phyloP scores from a whole-genome alignment of 2,329 filamentous ascomycete species.

The Acephala macrosclerotiorum region DNA sequence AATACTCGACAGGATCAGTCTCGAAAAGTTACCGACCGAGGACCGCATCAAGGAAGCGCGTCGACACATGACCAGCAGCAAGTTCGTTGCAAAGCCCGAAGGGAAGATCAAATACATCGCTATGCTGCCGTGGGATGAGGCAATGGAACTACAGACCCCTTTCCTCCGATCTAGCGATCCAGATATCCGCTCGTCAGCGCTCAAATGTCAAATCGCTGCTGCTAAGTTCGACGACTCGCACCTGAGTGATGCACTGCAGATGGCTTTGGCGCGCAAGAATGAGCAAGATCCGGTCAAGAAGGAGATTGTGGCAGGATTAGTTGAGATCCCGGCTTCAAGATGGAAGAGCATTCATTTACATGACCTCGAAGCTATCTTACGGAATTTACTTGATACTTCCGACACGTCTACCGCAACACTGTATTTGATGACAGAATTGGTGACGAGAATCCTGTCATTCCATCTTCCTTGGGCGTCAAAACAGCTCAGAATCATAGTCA shows the following conservation, averaged over 20 bases:
- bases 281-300: conserved; percentile 27
- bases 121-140: conserved; percentile 27
- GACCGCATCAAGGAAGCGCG: conserved; percentile 22
- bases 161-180: conserved; percentile 26
- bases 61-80: conserved; percentile 20
- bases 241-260: conserved; percentile 23
- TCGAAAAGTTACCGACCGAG: conserved; percentile 12
- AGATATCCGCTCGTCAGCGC: conserved; percentile 12
- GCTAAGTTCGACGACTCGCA: conserved; percentile 17
- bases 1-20: background rate
- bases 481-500: conserved; percentile 16
- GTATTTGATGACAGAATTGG: background rate
- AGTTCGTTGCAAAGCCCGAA: conserved; percentile 15
- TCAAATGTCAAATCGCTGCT: conserved; percentile 20
- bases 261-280: conserved; percentile 24
- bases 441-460: conserved; percentile 15
- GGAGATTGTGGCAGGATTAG: conserved; percentile 14
- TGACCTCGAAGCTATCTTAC: conserved; percentile 15
- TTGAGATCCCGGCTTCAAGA: conserved; percentile 5
- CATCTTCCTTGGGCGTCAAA: conserved; percentile 19
- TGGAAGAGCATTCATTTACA: conserved; percentile 21
- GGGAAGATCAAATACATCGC: conserved; percentile 23
- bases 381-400: conserved; percentile 7
- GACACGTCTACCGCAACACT: conserved; percentile 9
- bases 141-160: conserved; percentile 20